phyloP scores from a whole-genome alignment of 1,139 yeast genomes.

The Yamadazyma spencermartinsiae region DNA sequence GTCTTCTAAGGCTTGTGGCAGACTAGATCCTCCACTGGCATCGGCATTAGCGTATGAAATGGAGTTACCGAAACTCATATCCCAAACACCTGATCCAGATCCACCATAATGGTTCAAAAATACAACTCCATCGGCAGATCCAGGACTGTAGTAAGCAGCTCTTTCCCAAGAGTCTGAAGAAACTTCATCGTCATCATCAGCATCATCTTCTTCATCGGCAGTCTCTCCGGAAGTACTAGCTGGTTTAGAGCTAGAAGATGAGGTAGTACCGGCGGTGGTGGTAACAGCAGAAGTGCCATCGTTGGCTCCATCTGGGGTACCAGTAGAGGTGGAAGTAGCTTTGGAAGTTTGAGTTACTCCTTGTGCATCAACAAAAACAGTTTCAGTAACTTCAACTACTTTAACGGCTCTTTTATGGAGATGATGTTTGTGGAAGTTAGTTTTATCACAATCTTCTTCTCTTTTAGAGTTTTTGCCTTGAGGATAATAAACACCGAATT shows the following conservation, averaged over 20 bases:
- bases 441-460: conserved; percentile 44
- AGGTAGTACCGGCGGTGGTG: conserved; percentile 18
- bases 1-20: conserved; percentile 53
- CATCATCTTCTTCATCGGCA: conserved; percentile 31
- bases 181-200: conserved; percentile 31
- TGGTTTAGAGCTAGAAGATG: conserved; percentile 26
- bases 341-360: conserved; percentile 49
- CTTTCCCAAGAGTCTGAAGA: conserved; percentile 68
- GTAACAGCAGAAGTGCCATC: conserved; percentile 33
- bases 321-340: conserved; percentile 23
- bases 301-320: conserved; percentile 26
- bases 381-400: conserved; percentile 69
- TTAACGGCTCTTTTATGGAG: conserved; percentile 62
- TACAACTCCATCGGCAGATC: conserved; percentile 60
- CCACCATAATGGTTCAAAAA: conserved; percentile 90
- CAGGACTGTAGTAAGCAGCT: conserved; percentile 68
- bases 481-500: conserved; percentile 65
- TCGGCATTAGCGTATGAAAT: conserved; percentile 78
- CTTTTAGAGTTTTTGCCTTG: conserved; percentile 23
- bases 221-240: conserved; percentile 26
- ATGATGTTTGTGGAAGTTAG: conserved; percentile 56
- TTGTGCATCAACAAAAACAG: conserved; percentile 62
- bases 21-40: conserved; percentile 68
- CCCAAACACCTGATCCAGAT: conserved; percentile 81
- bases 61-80: conserved; percentile 85